Evolutionary conservation across 2,329 filamentous ascomycete species (phyloP).

Genomic region (Colletotrichum agaves): DNA sequence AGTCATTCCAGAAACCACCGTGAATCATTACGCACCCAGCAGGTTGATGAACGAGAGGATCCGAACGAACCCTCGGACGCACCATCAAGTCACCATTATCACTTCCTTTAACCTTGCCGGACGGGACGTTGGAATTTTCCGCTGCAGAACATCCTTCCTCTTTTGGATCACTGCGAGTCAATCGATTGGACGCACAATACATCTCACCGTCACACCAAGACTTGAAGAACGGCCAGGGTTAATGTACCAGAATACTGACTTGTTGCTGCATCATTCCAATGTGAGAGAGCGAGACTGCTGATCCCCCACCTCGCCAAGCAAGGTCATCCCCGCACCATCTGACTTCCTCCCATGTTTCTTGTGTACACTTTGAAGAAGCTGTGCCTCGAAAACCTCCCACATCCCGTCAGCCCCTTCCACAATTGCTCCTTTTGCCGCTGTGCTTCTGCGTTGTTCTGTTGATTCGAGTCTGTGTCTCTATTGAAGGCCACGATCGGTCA

Average conservation of each 20-base stretch:
- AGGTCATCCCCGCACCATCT: slow-evolving; percentile 30
- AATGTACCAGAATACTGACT: slow-evolving; percentile 23
- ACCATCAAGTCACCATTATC: neutral
- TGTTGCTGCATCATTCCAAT: slow-evolving; percentile 33
- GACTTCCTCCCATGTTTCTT: slow-evolving; percentile 15
- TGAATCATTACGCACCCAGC: too few species aligned
- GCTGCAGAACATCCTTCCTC: slow-evolving; percentile 16
- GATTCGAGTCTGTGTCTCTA: slow-evolving; percentile 17
- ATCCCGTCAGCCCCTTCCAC: neutral
- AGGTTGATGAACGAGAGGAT: too few species aligned
- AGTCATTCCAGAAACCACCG: too few species aligned
- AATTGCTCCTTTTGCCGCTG: slow-evolving; percentile 20
- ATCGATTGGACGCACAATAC: slow-evolving; percentile 14
- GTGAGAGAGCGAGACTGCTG: slow-evolving; percentile 29
- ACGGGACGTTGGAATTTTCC: neutral
- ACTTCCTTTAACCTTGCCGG: neutral
- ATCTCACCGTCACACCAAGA: slow-evolving; percentile 1
- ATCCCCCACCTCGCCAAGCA: slow-evolving; percentile 30
- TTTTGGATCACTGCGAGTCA: slow-evolving; percentile 16
- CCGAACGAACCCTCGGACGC: neutral
- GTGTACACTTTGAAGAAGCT: neutral
- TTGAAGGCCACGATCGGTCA: slow-evolving; percentile 33
- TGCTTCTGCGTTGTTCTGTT: slow-evolving; percentile 11
- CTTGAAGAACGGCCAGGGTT: neutral
- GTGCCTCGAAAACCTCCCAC: neutral